Conservation (phyloP, 306 rosid species). For the Abrus precatorius region DNA sequence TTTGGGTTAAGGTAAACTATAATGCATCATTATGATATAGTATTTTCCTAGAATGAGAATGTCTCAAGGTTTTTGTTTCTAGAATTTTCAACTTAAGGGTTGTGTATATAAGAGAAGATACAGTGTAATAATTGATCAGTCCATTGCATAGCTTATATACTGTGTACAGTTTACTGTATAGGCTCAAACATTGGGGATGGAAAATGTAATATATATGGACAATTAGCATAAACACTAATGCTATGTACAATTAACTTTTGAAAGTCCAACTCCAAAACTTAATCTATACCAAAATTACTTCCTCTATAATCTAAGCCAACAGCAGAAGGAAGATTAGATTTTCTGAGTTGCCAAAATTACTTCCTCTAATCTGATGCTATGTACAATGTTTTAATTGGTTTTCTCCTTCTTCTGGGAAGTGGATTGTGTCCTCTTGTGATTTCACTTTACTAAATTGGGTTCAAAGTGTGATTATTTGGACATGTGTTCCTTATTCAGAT, state of each 20-base stretch:
- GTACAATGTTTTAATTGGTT: neutral
- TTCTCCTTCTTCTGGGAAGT: neutral
- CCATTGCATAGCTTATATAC: neutral
- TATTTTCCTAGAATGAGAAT: conserved; percentile 26
- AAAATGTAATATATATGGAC: neutral
- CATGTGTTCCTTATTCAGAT: conserved; percentile 23
- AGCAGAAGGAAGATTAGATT: neutral
- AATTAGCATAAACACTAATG: neutral
- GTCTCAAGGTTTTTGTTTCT: conserved; percentile 18
- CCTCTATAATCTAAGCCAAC: neutral
- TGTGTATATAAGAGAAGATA: neutral
- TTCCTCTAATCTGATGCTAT: neutral
- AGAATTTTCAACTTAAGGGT: conserved; percentile 8
- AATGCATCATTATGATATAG: conserved; percentile 17
- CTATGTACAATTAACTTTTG: neutral
- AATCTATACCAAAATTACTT: neutral
- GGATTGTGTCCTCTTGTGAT: neutral
- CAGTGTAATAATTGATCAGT: neutral
- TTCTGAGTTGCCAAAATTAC: neutral
- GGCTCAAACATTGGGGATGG: neutral
- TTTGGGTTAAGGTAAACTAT: neutral
- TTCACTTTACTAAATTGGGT: neutral
- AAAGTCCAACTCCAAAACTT: neutral
- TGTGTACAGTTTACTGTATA: neutral
- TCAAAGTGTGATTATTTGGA: neutral